Evolutionary conservation across 148 eudicot genomes (phyloP).

Genomic region (Heliamphora exappendiculata): DNA sequence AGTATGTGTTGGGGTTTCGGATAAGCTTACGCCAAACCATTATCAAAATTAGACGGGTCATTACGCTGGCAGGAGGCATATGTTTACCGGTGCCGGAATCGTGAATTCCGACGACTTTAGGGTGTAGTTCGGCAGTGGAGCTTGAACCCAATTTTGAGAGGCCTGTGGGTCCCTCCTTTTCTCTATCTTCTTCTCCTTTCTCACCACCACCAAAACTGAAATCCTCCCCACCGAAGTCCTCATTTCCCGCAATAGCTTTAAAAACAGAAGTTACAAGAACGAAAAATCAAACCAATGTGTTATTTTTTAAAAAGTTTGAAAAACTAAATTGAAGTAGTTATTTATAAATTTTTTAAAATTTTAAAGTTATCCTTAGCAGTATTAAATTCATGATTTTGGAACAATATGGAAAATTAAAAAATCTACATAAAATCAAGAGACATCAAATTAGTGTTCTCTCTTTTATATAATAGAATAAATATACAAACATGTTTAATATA

Average conservation of each 20-base stretch:
- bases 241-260: constrained; percentile 32
- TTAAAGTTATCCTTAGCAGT: too few relatives aligned
- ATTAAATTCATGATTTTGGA: too few relatives aligned
- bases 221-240: constrained; percentile 48
- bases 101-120: constrained; percentile 26
- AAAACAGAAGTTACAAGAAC: neutral
- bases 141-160: constrained; percentile 53
- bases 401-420: too few relatives aligned
- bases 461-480: too few relatives aligned
- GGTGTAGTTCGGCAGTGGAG: constrained; percentile 53
- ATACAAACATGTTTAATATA: too few relatives aligned
- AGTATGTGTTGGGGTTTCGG: constrained; percentile 81
- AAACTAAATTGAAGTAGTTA: too few relatives aligned
- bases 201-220: constrained; percentile 52
- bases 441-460: too few relatives aligned
- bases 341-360: too few relatives aligned
- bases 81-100: constrained; percentile 37
- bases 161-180: constrained; percentile 39
- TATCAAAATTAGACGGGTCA: constrained; percentile 73
- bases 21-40: constrained; percentile 82
- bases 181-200: constrained; percentile 43
- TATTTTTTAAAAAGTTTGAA: too few relatives aligned
- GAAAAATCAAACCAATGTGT: neutral
- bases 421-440: too few relatives aligned
- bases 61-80: constrained; percentile 89